Conservation (phyloP, 2,329 filamentous ascomycete genomes). For the Emmonsia crescens region DNA sequence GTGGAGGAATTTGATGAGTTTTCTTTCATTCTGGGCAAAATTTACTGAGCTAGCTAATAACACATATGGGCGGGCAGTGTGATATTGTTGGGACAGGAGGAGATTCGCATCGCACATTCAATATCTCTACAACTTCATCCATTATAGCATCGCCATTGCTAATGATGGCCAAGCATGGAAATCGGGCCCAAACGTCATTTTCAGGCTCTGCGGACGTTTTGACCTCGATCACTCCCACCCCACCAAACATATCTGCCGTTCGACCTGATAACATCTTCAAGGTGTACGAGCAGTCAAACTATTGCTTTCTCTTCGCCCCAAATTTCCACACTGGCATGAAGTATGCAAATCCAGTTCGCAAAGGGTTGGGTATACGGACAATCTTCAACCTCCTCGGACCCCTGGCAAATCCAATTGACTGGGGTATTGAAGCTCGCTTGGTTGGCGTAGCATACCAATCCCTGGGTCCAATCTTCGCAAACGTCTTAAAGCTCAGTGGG, state of each 20-base stretch:
- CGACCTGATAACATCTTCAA: constrained; percentile 57
- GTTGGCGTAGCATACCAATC: constrained; percentile 86
- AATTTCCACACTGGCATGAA: constrained; percentile 95
- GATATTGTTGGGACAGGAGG: constrained; percentile 97
- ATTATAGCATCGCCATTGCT: constrained; percentile 82
- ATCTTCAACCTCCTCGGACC: constrained; percentile 97
- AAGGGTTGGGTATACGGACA: constrained; percentile 83
- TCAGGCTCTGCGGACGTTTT: constrained; percentile 92
- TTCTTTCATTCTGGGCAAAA: not conserved
- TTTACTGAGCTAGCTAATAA: constrained; percentile 5
- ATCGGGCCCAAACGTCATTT: constrained; percentile 87
- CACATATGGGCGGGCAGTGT: constrained; percentile 38
- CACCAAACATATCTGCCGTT: constrained; percentile 65
- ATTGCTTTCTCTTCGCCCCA: constrained; percentile 90
- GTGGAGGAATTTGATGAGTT: constrained; percentile 23
- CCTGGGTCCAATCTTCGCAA: constrained; percentile 78
- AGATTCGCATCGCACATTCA: constrained; percentile 95
- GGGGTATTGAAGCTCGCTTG: constrained; percentile 74
- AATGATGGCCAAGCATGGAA: constrained; percentile 87
- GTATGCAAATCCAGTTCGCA: constrained; percentile 74
- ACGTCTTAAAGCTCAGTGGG: constrained; percentile 67
- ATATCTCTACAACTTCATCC: constrained; percentile 89
- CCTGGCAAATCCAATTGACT: constrained; percentile 79
- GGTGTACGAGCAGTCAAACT: constrained; percentile 74
- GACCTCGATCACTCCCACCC: constrained; percentile 57